Base-by-base conservation (phyloP, 2,329 filamentous ascomycete species). In the Trichoderma afroharzianum region DNA sequence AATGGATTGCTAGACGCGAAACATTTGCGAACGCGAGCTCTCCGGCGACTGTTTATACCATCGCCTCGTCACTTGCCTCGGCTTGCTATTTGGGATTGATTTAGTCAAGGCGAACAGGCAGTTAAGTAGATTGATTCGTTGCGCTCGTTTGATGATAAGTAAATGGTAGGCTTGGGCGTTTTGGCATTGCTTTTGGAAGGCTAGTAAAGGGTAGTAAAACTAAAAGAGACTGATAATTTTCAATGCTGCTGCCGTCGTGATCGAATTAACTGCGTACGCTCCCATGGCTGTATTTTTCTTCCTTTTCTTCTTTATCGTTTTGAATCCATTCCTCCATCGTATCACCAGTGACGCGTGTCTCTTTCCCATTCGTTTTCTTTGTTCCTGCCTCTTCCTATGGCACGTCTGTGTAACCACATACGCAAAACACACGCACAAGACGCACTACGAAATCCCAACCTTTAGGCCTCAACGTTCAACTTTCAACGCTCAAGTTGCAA, bases 1-100 rank as follows among this genome's bases (percentile, higher is more conserved):
- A 67, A 58, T 30, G 50, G 63, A 67, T 30, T 58, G 63, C 50
- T 67, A 58, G 63, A 39, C 11, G 63, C 63, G 32, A 28, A 28
- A 18, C 26, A 59, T 32, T 55, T n/a, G 21, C 61, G 21, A 58
- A 39, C 21, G 32, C 50, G 50, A 32, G 18, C 15, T 28, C 24
- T 84, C 21, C 11, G n/a, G n/a, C 47, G 1, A 6, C 21, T 11
- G 11, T 24, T 53, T 53, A 24, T 50, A 24, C n/a, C 47, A 2
- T 53, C 21, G 47, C 11, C n/a, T 5, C 21, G 21, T 24, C 47
- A 14, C 21, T 53, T 2, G 21, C 12, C 47, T 24, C 5, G 47
- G 21, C 47, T 21, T 24, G 21, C 47, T 53, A 24, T 24, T 53
- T 53, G 11, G 21, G 11, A 53, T 53, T 53, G 47, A 24, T 24